phyloP scores from a whole-genome alignment of 768 basidiomycete species.

The Lentinula sp. region DNA sequence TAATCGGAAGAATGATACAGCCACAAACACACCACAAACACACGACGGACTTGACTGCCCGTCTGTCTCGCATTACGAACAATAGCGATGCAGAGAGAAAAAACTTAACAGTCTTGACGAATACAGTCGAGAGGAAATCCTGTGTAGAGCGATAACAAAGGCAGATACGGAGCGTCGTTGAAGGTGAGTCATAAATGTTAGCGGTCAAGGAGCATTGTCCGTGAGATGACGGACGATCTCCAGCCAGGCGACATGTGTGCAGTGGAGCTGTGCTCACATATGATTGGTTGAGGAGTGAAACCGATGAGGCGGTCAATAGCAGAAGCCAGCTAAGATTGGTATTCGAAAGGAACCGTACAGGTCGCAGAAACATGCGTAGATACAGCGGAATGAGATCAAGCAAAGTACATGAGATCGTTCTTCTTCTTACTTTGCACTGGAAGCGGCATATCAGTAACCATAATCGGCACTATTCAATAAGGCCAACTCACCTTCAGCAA shows the following conservation, averaged over 20 bases:
- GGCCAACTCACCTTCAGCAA: slow-evolving; percentile 66
- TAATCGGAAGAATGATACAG: not conserved
- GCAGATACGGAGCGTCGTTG: no score
- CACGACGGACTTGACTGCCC: slow-evolving; percentile 1
- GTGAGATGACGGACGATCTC: not conserved
- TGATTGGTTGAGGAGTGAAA: not conserved
- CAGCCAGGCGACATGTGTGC: not conserved
- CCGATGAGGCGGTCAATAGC: not conserved
- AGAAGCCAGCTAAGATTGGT: not conserved
- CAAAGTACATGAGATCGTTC: slow-evolving; percentile 94
- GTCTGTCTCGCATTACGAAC: not conserved
- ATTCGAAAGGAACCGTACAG: not conserved
- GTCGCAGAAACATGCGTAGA: not conserved
- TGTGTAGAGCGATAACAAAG: not conserved
- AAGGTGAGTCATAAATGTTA: not conserved
- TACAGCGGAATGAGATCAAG: slow-evolving; percentile 36
- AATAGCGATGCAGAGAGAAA: not conserved
- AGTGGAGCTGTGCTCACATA: not conserved
- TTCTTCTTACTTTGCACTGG: slow-evolving; percentile 99
- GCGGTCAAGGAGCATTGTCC: not conserved
- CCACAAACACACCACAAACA: not conserved
- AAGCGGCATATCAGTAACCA: slow-evolving; percentile 18
- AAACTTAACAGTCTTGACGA: not conserved
- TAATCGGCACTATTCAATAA: not conserved
- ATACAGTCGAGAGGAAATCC: not conserved